Evolutionary conservation across 2,329 filamentous ascomycete species (phyloP), one percentile per base, ranked within the genome.

Genomic region (Aspergillus tanneri): DNA sequence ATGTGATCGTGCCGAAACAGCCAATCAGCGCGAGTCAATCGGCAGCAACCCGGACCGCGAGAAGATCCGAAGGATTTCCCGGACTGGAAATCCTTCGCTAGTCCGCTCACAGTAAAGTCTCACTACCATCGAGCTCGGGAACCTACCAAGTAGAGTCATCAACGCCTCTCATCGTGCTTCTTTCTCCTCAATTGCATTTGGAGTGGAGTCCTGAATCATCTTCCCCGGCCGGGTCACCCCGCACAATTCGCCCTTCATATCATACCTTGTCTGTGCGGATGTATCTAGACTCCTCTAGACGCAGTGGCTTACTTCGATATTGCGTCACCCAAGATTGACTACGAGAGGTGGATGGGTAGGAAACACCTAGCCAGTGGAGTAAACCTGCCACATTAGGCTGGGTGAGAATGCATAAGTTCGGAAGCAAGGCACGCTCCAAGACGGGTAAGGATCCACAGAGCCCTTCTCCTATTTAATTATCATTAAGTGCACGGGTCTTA

Each of bases 381-480:
- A 39, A 18, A 22, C 28, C 22, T 27, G 30, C 27, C 41, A 35
- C 27, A 19, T 21, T 18, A 11, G 28, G 28, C 41, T 28, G 30
- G 41, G 30, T 38, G 41, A 55, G 36, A 14, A 61, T 60, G 59
- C 52, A 57, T 35, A 53, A 48, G 51, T 43, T 52, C 32, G 52
- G 58, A 47, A 47, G 43, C 23, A 61, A 58, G 44, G 53, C 56
- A 43, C 58, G 60, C 46, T 61, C 60, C 25, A 60, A 54, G 50
- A 62, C 56, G 37, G 60, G 60, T 60, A 56, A 50, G 49, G 52
- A 60, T 54, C 48, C 43, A 48, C 55, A 4, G 3, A 27, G 21
- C 8, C 22, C 10, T 24, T 5, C 2, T 19, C n/a, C 16, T 34
- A 32, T 32, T 32, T 16, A 32, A 14, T 11, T 23, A 18, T 37